Evolutionary conservation across 1,284 basidiomycete species (phyloP).

Genomic region (Heterobasidion irregulare): DNA sequence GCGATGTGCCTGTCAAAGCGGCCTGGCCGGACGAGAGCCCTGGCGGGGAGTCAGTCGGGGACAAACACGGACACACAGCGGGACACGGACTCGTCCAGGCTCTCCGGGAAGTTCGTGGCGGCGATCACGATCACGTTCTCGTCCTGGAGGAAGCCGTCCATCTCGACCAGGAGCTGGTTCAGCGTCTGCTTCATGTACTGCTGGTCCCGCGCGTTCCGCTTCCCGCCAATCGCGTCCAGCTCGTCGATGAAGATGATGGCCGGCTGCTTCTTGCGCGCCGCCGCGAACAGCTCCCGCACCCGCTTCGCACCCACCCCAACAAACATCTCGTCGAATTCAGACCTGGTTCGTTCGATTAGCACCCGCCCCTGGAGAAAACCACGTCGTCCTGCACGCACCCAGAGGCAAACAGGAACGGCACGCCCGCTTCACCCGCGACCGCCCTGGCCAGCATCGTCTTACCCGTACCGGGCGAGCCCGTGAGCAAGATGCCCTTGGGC

Average conservation of each 20-base stretch:
- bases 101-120: conserved; percentile 93
- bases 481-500: conserved; percentile 87
- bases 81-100: conserved; percentile 69
- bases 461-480: conserved; percentile 88
- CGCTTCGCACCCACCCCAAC: conserved; percentile 95
- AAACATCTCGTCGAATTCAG: conserved; percentile 98
- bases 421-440: conserved; percentile 95
- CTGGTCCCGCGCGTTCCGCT: conserved; percentile 82
- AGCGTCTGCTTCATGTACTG: conserved; percentile 89
- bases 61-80: conserved; percentile 8
- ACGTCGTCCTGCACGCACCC: conserved; percentile 37
- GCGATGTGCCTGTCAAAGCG: conserved; percentile 89
- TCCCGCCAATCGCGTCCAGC: conserved; percentile 89
- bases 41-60: conserved; percentile 20
- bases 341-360: conserved; percentile 36
- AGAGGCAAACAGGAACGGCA: conserved; percentile 85
- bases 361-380: conserved; percentile 4
- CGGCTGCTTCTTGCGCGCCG: conserved; percentile 92
- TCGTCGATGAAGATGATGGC: conserved; percentile 96
- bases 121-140: conserved; percentile 93
- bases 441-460: conserved; percentile 96
- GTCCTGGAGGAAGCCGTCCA: conserved; percentile 88
- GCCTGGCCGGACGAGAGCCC: conserved; percentile 87
- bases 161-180: conserved; percentile 90
- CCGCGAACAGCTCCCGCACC: conserved; percentile 91